Conservation (phyloP, 2,329 filamentous ascomycete species). For the Sporothrix euskadiensis region DNA sequence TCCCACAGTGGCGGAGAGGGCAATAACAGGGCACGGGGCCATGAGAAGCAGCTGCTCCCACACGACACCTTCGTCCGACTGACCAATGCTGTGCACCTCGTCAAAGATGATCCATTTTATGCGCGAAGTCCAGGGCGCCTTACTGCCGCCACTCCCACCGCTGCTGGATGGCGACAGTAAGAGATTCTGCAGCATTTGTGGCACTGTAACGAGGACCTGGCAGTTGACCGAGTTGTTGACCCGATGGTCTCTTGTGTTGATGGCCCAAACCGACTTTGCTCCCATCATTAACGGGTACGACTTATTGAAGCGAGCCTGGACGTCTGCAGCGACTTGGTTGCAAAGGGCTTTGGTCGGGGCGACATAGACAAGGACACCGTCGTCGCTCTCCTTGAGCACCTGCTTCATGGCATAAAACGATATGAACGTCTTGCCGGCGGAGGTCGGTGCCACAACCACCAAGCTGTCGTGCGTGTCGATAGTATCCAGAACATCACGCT, state of each 20-base stretch:
- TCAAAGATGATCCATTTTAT: conserved; percentile 79
- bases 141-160: conserved; percentile 44
- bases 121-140: conserved; percentile 60
- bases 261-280: conserved; percentile 73
- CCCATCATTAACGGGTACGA: conserved; percentile 51
- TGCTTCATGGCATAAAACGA: conserved; percentile 83
- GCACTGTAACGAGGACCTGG: conserved; percentile 75
- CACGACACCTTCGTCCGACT: conserved; percentile 71
- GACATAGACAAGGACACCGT: conserved; percentile 74
- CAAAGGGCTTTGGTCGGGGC: conserved; percentile 80
- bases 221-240: conserved; percentile 73
- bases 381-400: conserved; percentile 65
- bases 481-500: conserved; percentile 69
- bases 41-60: conserved; percentile 78
- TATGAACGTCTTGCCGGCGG: conserved; percentile 80
- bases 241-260: conserved; percentile 73
- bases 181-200: conserved; percentile 78
- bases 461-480: conserved; percentile 70
- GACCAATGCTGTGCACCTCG: conserved; percentile 77
- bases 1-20: conserved; percentile 76
- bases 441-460: conserved; percentile 75
- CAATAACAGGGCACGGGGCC: conserved; percentile 75
- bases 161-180: conserved; percentile 66
- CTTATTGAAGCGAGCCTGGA: conserved; percentile 74
- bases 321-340: conserved; percentile 79